These are phyloP conservation scores for Laetiporus sulphureus DNA, from an alignment of 1,284 basidiomycete genomes.

Conservation along the genomic window DNA sequence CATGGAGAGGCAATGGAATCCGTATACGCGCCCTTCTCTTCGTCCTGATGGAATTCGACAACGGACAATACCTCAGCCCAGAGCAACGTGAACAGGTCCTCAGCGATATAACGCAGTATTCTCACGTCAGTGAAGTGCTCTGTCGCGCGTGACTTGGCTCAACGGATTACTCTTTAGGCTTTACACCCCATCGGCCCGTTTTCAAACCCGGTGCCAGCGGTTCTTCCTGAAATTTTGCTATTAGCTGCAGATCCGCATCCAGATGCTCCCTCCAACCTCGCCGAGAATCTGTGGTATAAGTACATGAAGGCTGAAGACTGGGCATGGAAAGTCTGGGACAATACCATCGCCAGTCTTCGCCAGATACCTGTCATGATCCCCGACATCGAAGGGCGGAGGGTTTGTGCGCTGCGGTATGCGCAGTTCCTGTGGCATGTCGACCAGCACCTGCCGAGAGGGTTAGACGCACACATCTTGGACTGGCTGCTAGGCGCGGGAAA, in stretches of 20 bases:
- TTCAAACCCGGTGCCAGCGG: slow-evolving; percentile 45
- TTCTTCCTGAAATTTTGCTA: slow-evolving; percentile 60
- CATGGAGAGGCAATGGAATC: slow-evolving; percentile 55
- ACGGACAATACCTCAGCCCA: slow-evolving; percentile 45
- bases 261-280: slow-evolving; percentile 61
- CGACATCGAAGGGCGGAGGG: slow-evolving; percentile 38
- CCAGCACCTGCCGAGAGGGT: slow-evolving; percentile 62
- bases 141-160: too few relatives aligned
- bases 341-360: slow-evolving; percentile 61
- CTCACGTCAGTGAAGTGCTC: slow-evolving; percentile 37
- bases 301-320: slow-evolving; percentile 64
- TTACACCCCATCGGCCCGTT: slow-evolving; percentile 39
- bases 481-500: slow-evolving; percentile 67
- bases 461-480: slow-evolving; percentile 57
- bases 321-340: slow-evolving; percentile 78
- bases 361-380: slow-evolving; percentile 52
- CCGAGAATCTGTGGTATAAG: slow-evolving; percentile 72
- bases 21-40: slow-evolving; percentile 57
- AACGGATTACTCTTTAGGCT: too few relatives aligned
- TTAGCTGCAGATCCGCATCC: slow-evolving; percentile 49
- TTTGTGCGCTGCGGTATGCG: slow-evolving; percentile 57
- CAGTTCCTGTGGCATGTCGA: slow-evolving; percentile 66
- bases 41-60: slow-evolving; percentile 58
- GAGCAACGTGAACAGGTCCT: slow-evolving; percentile 50
- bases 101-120: slow-evolving; percentile 51